Conservation (phyloP, 495 filamentous ascomycete species). For the Podospora comata region DNA sequence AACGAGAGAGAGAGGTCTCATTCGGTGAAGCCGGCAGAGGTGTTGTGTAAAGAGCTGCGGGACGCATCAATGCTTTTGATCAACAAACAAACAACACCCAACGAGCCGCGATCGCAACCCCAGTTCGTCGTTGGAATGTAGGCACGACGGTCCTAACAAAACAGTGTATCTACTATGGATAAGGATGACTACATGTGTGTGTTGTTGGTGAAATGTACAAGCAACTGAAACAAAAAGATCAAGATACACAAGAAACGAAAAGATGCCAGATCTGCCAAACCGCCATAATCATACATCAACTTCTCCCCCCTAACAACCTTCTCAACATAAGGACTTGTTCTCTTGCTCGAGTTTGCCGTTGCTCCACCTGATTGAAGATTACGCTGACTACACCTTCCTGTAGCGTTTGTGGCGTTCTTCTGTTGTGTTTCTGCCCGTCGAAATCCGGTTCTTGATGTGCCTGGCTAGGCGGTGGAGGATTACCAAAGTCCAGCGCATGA, state of each 20-base stretch:
- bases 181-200: too few species aligned
- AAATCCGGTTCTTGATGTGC: not conserved
- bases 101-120: too few species aligned
- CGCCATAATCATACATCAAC: not conserved
- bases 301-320: not conserved
- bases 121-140: too few species aligned
- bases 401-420: not conserved
- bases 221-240: not conserved
- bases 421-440: not conserved
- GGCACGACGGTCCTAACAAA: too few species aligned
- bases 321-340: not conserved
- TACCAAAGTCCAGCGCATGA: not conserved
- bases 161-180: too few species aligned
- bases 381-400: not conserved
- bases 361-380: not conserved
- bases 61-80: too few species aligned
- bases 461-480: not conserved
- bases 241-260: not conserved
- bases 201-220: not conserved
- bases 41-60: too few species aligned
- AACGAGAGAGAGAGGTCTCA: too few species aligned
- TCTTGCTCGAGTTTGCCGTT: not conserved
- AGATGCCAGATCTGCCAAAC: not conserved
- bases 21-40: too few species aligned
- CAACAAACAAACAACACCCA: too few species aligned